Conservation (phyloP, 495 filamentous ascomycete species). For the Saxophila tyrrhenica region DNA sequence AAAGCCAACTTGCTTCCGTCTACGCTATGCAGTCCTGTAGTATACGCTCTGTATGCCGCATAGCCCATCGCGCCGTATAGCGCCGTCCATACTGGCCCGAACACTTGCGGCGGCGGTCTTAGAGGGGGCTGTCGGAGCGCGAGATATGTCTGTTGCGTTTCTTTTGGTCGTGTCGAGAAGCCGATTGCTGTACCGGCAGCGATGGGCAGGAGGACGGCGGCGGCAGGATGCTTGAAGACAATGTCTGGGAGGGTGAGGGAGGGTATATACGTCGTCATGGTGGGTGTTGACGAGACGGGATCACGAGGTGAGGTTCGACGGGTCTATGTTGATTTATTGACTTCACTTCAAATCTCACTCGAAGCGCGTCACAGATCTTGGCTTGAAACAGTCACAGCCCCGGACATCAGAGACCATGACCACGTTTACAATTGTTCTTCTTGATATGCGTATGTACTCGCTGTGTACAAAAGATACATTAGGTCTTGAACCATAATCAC, state of each 20-base stretch:
- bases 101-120: constrained; percentile 66
- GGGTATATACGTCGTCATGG: constrained; percentile 55
- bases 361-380: too few species aligned
- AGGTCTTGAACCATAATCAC: background rate
- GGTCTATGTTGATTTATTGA: too few species aligned
- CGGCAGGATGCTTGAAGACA: constrained; percentile 54
- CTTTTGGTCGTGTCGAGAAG: constrained; percentile 33
- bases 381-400: too few species aligned
- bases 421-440: too few species aligned
- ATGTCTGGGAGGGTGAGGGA: constrained; percentile 47
- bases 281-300: too few species aligned
- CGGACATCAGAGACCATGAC: too few species aligned
- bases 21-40: constrained; percentile 45
- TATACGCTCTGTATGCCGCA: constrained; percentile 59
- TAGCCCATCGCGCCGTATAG: constrained; percentile 89
- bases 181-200: constrained; percentile 41
- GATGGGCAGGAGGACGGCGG: constrained; percentile 58
- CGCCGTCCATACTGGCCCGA: constrained; percentile 74
- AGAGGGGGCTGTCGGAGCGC: constrained; percentile 68
- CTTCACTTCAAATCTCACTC: too few species aligned
- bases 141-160: constrained; percentile 51
- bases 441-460: too few species aligned
- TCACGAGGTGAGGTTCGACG: too few species aligned
- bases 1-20: constrained; percentile 28
- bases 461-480: background rate